Evolutionary conservation across 1,284 basidiomycete genomes (phyloP).

Genomic region (Naganishia liquefaciens): DNA sequence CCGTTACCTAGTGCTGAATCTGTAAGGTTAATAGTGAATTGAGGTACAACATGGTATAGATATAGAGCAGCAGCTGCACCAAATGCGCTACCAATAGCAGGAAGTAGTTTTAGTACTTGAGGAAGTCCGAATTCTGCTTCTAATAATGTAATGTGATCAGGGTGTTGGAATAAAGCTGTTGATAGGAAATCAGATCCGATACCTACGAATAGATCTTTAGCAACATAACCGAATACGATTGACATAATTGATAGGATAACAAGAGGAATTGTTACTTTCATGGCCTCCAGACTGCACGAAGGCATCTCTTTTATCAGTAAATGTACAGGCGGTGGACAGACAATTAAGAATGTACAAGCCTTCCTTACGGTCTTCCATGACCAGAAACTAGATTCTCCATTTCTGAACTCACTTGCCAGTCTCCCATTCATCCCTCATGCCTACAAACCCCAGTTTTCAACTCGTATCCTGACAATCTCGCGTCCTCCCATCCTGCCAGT

Average conservation of each 20-base stretch:
- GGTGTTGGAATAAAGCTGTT: conserved; percentile 19
- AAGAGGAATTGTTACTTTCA: conserved; percentile 45
- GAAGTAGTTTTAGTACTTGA: conserved; percentile 9
- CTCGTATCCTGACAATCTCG: too few relatives aligned
- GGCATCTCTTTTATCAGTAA: too few relatives aligned
- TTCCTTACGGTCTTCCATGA: too few relatives aligned
- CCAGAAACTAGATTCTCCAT: too few relatives aligned
- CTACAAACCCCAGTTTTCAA: too few relatives aligned
- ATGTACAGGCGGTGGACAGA: too few relatives aligned
- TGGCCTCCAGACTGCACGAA: too few relatives aligned
- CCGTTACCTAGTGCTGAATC: conserved; percentile 11
- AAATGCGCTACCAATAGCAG: conserved; percentile 14
- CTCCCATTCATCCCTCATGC: too few relatives aligned
- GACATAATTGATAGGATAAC: conserved; percentile 48
- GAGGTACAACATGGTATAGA: conserved; percentile 16
- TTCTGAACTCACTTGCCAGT: too few relatives aligned
- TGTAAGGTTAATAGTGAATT: conserved; percentile 13
- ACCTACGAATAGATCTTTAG: conserved; percentile 49
- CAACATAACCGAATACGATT: conserved; percentile 50
- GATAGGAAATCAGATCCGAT: conserved; percentile 18
- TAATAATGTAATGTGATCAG: conserved; percentile 16
- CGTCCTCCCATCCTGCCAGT: too few relatives aligned
- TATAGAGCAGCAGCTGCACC: conserved; percentile 19
- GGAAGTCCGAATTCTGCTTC: conserved; percentile 21
- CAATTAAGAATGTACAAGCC: too few relatives aligned